Evolutionary conservation across 2,329 filamentous ascomycete genomes (phyloP).

Genomic region (Tolypocladium nubicola): DNA sequence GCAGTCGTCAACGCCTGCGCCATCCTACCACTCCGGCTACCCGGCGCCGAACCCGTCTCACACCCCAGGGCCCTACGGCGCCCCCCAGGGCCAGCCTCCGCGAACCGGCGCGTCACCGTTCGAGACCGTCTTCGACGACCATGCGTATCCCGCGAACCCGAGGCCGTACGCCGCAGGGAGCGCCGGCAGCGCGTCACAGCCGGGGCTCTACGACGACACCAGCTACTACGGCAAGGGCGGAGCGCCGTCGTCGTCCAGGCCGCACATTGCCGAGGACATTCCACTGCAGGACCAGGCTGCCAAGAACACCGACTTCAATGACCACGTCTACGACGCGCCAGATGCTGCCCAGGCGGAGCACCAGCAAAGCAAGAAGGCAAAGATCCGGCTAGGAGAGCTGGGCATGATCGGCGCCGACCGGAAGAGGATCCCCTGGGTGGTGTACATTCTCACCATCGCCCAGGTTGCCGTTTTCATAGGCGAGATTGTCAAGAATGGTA

Average conservation of each 20-base stretch:
- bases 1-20: constrained; percentile 24
- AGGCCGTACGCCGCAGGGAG: constrained; percentile 19
- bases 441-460: constrained; percentile 65
- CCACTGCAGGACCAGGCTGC: constrained; percentile 40
- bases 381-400: constrained; percentile 46
- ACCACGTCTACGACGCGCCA: constrained; percentile 52
- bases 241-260: constrained; percentile 20
- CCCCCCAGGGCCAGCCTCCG: constrained; percentile 22
- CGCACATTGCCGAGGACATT: constrained; percentile 40
- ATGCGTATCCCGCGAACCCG: constrained; percentile 50
- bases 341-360: constrained; percentile 15
- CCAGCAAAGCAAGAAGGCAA: constrained; percentile 25
- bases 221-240: constrained; percentile 42
- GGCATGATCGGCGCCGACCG: constrained; percentile 47
- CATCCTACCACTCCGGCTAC: constrained; percentile 21
- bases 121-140: constrained; percentile 57
- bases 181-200: constrained; percentile 27
- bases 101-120: constrained; percentile 42
- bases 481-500: constrained; percentile 78
- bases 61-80: constrained; percentile 12
- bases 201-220: constrained; percentile 38
- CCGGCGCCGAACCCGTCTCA: constrained; percentile 4
- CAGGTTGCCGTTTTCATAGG: constrained; percentile 83
- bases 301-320: constrained; percentile 35
- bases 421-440: constrained; percentile 63